These are phyloP conservation scores for Moricandia moricandioides DNA, from an alignment of 345 rosid genomes.

Conservation along the genomic window DNA sequence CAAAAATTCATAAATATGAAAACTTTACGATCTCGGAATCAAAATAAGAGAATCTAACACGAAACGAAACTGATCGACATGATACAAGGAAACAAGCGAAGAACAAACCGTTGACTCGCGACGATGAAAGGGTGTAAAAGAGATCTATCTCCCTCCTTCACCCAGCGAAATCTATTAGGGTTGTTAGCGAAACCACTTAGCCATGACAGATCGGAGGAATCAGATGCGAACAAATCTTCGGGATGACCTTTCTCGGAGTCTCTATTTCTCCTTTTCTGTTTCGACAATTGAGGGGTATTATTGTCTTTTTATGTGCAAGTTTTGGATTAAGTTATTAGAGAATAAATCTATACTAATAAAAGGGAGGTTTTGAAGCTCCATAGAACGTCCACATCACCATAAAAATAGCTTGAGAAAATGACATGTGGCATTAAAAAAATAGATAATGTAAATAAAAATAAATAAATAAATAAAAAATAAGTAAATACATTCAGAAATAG, in stretches of 20 bases:
- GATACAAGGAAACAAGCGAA: neutral
- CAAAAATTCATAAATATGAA: neutral
- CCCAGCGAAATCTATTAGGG: neutral
- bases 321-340: slow-evolving; percentile 18
- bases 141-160: slow-evolving; percentile 27
- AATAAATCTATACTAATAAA: no score
- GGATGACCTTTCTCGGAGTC: slow-evolving; percentile 10
- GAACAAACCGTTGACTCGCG: slow-evolving; percentile 21
- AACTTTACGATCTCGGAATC: neutral
- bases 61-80: slow-evolving; percentile 10
- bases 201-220: slow-evolving; percentile 30
- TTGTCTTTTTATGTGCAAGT: neutral
- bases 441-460: no score
- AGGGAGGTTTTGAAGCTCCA: no score
- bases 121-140: neutral
- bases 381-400: no score
- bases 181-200: neutral
- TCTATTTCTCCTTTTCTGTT: slow-evolving; percentile 14
- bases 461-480: no score
- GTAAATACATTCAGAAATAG: no score
- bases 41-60: slow-evolving; percentile 11
- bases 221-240: slow-evolving; percentile 14
- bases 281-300: slow-evolving; percentile 16
- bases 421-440: no score
- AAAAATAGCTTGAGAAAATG: no score